Conservation (phyloP, 352 stramenopile species). For the Phytophthora niederhauseri region DNA sequence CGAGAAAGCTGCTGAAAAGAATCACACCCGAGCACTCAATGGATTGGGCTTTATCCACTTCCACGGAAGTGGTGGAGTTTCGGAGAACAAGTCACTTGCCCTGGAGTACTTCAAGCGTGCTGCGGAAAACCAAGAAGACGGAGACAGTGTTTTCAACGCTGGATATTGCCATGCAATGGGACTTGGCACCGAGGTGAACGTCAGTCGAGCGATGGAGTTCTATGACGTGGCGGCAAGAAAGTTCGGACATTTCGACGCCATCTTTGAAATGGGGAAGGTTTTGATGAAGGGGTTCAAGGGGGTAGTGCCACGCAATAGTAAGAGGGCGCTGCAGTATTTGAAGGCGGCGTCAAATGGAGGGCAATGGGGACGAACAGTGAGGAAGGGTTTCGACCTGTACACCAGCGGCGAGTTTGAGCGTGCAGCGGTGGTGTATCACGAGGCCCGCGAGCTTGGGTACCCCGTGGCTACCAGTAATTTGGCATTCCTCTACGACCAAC, state of each 20-base stretch:
- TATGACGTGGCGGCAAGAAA: slow-evolving; percentile 63
- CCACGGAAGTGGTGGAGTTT: slow-evolving; percentile 66
- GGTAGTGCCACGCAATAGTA: slow-evolving; percentile 29
- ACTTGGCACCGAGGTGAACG: slow-evolving; percentile 60
- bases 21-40: slow-evolving; percentile 86
- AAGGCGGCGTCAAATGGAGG: slow-evolving; percentile 68
- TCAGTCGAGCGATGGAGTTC: slow-evolving; percentile 60
- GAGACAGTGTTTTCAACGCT: slow-evolving; percentile 92
- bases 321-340: slow-evolving; percentile 49
- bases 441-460: slow-evolving; percentile 69
- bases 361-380: slow-evolving; percentile 58
- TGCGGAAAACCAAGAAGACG: slow-evolving; percentile 76
- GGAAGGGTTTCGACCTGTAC: slow-evolving; percentile 73
- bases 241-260: slow-evolving; percentile 89
- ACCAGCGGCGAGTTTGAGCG: slow-evolving; percentile 45
- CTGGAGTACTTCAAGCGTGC: slow-evolving; percentile 85
- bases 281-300: slow-evolving; percentile 42
- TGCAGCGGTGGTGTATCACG: slow-evolving; percentile 65
- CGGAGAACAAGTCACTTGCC: slow-evolving; percentile 78
- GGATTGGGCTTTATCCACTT: slow-evolving; percentile 92
- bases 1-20: slow-evolving; percentile 63
- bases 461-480: slow-evolving; percentile 71
- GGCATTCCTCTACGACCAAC: slow-evolving; percentile 76
- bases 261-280: slow-evolving; percentile 77
- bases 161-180: slow-evolving; percentile 80